Evolutionary conservation across 257 asterid genomes (phyloP).

Genomic region (Solanum corneliomulleri): DNA sequence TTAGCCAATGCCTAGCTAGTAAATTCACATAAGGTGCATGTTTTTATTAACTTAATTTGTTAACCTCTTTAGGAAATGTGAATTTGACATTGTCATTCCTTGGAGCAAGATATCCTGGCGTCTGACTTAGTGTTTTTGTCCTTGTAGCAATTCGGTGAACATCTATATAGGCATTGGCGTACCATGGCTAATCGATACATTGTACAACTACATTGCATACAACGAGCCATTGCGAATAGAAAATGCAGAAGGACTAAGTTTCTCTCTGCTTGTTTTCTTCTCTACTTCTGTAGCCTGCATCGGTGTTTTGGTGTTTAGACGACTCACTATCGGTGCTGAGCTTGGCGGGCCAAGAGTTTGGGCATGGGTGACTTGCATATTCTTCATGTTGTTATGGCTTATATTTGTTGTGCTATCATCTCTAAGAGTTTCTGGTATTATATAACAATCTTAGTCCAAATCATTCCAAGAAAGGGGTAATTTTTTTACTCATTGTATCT

Average conservation of each 20-base stretch:
- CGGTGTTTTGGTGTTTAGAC: constrained; percentile 62
- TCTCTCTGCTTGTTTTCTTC: constrained; percentile 76
- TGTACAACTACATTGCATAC: constrained; percentile 77
- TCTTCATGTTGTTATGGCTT: constrained; percentile 65
- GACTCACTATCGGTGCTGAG: constrained; percentile 69
- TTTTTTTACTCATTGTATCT: background rate
- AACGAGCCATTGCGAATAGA: constrained; percentile 54
- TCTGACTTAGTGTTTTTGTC: background rate
- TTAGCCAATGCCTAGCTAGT: background rate
- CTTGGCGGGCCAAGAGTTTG: constrained; percentile 83
- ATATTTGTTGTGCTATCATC: constrained; percentile 56
- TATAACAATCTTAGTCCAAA: constrained; percentile 6
- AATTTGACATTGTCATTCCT: background rate
- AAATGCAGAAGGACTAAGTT: constrained; percentile 68
- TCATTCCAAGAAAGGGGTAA: background rate
- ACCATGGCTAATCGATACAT: constrained; percentile 83
- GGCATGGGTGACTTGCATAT: constrained; percentile 78
- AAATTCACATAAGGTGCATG: background rate
- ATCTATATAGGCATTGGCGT: constrained; percentile 81
- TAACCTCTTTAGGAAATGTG: background rate
- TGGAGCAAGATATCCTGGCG: background rate
- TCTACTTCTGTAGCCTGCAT: constrained; percentile 77
- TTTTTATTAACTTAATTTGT: too few relatives aligned
- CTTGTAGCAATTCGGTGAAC: constrained; percentile 81
- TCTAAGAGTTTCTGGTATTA: constrained; percentile 45